Evolutionary conservation across 306 rosid species (phyloP), one percentile per base, ranked within the genome.

Genomic region (Trichosanthes cucumerina): DNA sequence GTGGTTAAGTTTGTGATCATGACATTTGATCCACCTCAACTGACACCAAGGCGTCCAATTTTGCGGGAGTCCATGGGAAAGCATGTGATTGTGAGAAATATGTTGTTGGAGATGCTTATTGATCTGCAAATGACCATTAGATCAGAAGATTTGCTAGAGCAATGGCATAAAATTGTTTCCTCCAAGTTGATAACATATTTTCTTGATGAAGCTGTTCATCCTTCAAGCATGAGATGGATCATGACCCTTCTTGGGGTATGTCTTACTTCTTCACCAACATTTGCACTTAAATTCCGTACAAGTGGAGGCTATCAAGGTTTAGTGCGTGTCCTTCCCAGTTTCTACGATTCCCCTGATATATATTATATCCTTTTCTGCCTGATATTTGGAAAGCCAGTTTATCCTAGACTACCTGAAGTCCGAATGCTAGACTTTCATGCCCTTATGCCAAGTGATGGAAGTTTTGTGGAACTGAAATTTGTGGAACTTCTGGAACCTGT

Each of bases 161-260:
- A 87, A 86, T 96, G 99, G 99, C 98, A 96, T 85, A 96, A 93
- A 86, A 81, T 88, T 85, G 99, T 96, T 79, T 96, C 99, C 14
- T 96, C 99, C 16, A 96, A 96, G 85, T 81, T 96, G 87, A 90
- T 96, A 56, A 96, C 99, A 36, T 96, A 91, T 87, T 96, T 91
- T 90, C 97, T 96, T 80, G 99, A 96, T 78, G 99, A 96, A 89
- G 93, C 93, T 54, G 96, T 89, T 80, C 99, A 96, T 82, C 99
- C 99, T 60, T 88, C 98, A 50, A 96, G 99, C 85, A 96, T 96
- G 99, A 91, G 99, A 89, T 96, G 99, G 99, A 83, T 96, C 87
- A 96, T 96, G 94, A 96, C 99, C 80, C 91, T 96, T 68, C 99
- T 96, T 86, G 99, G 99, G 59, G 96, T 96, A 69, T 96, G 98